Conservation (phyloP, 2,329 filamentous ascomycete genomes). For the Hypoxylon sp. region DNA sequence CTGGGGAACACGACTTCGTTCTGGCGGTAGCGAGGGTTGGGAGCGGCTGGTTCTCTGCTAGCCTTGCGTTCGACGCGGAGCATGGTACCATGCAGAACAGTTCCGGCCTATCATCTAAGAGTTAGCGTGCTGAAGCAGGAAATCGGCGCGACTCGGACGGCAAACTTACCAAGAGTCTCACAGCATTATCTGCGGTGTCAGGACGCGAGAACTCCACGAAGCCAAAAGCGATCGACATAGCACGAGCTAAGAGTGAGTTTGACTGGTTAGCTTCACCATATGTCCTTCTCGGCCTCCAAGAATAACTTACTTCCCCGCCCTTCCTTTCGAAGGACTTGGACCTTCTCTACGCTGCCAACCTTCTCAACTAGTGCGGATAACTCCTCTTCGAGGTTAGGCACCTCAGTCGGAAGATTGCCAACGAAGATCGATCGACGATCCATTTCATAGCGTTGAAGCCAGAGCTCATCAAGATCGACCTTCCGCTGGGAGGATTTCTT, state of each 20-base stretch:
- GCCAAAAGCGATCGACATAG: constrained; percentile 42
- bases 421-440: constrained; percentile 50
- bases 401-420: constrained; percentile 42
- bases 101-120: constrained; percentile 44
- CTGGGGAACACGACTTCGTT: neutral
- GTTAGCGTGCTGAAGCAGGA: constrained; percentile 21
- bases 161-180: constrained; percentile 49
- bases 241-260: constrained; percentile 31
- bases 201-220: constrained; percentile 53
- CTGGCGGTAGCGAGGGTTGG: constrained; percentile 8
- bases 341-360: constrained; percentile 42
- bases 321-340: constrained; percentile 45
- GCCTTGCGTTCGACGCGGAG: constrained; percentile 53
- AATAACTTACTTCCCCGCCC: constrained; percentile 30
- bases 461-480: constrained; percentile 43
- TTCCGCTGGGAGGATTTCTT: constrained; percentile 42
- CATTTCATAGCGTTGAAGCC: constrained; percentile 45
- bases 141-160: neutral
- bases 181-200: constrained; percentile 50
- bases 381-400: constrained; percentile 38
- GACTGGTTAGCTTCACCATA: constrained; percentile 15
- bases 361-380: constrained; percentile 39
- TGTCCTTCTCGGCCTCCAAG: neutral
- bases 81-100: constrained; percentile 43
- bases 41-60: constrained; percentile 29